A percentile compares a stretch with the other conserved stretches of the same genome.
Conservation (phyloP, 495 filamentous ascomycete species). For the Patellaria atrata region DNA sequence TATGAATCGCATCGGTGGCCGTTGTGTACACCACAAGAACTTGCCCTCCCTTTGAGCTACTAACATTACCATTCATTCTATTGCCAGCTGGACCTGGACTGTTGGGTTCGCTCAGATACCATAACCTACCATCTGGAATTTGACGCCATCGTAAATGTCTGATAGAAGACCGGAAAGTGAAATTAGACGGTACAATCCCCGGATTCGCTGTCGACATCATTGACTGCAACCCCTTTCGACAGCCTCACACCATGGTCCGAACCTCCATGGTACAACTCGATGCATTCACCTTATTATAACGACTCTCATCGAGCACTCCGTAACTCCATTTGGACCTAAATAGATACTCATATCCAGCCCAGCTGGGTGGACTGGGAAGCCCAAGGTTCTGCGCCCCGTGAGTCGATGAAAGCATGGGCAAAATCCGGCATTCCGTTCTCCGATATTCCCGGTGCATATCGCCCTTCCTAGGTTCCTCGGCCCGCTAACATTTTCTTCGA, state of each 20-base stretch:
- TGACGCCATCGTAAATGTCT: too few relatives aligned
- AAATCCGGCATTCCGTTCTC: slow-evolving; percentile 24
- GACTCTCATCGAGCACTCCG: slow-evolving; percentile 22
- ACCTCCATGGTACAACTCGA: slow-evolving; percentile 25
- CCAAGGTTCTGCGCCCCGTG: slow-evolving; percentile 22
- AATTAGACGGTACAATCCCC: too few relatives aligned
- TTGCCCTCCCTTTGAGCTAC: too few relatives aligned
- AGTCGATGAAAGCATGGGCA: slow-evolving; percentile 20
- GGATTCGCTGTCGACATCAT: too few relatives aligned
- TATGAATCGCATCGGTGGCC: too few relatives aligned
- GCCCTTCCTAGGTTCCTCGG: slow-evolving; percentile 18
- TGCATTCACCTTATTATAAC: slow-evolving; percentile 28
- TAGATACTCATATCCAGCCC: slow-evolving; percentile 24
- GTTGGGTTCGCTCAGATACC: too few relatives aligned
- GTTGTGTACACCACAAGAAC: too few relatives aligned
- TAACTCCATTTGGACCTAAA: slow-evolving; percentile 19
- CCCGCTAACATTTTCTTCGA: slow-evolving; percentile 26
- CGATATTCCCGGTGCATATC: slow-evolving; percentile 25
- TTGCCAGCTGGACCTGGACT: too few relatives aligned
- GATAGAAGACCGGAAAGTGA: too few relatives aligned
- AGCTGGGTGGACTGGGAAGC: slow-evolving; percentile 28
- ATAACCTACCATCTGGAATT: too few relatives aligned
- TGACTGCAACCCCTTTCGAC: too few relatives aligned
- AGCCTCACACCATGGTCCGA: slow-evolving; percentile 26
- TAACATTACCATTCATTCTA: too few relatives aligned